Evolutionary conservation across 1,284 basidiomycete species (phyloP), one percentile per base, ranked within the genome.

Genomic region (Puccinia coronata): DNA sequence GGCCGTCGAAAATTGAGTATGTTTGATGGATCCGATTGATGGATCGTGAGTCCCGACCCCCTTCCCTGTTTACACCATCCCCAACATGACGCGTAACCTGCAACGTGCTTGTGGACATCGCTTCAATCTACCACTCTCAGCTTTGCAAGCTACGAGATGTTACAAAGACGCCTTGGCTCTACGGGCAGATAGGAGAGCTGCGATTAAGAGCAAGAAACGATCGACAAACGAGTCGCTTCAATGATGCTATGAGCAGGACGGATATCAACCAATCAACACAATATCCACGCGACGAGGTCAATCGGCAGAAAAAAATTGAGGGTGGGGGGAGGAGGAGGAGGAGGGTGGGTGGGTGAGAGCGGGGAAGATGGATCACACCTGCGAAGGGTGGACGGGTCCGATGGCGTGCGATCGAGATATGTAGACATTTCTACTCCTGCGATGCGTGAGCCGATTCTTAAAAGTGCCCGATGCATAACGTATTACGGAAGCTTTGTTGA

Each of bases 11-110:
- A 20, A 39, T 55, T 1, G 53, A 31, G 51, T 55, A 31, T 9
- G 51, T 23, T 53, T 36, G 20, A 41, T 73, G n/a, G 11, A 51
- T 28, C 51, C 49, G 51, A 23, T 34, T 31, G 25, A 3, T 39
- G 23, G 70, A 34, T 53, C 14, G 70, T 18, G 12, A 11, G 6
- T 31, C 49, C 39, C n/a, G n/a, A 3, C 55, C 70, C 25, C 14
- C 51, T 34, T 73, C 49, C 49, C 70, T 55, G 23, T 55, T 73
- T 25, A 55, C 70, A 36, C 70, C 70, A 25, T 73, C 70, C 70
- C 55, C 70, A 53, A 73, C 49, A 6, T 55, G 49, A 69, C 41
- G 67, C n/a, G 41, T 9, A 69, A 3, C 41, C 20, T 47, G 25
- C 6, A 43, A 28, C 6, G 41, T 14, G 67, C 41, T 69, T 25